These are phyloP conservation scores for Saccharomycopsis hybrid DNA, from an alignment of 1,139 yeast species.

Conservation along the genomic window DNA sequence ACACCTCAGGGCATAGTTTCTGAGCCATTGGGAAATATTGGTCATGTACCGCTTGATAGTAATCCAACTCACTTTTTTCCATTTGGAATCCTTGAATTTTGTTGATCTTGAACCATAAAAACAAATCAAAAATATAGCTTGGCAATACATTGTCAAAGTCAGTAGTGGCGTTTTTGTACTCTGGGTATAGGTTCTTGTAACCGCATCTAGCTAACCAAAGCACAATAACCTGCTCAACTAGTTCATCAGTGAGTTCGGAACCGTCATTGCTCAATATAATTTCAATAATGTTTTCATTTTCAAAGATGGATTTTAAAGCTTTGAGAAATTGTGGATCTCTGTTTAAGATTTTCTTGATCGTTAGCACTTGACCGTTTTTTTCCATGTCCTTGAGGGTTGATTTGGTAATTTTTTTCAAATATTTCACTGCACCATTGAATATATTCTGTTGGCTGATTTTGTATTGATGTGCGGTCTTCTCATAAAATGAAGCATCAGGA, in stretches of 20 bases:
- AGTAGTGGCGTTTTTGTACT: neutral
- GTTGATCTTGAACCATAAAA: constrained; percentile 15
- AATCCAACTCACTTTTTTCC: constrained; percentile 1
- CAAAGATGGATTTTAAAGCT: neutral
- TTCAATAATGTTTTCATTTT: constrained; percentile 4
- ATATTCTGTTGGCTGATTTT: constrained; percentile 6
- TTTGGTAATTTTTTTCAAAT: constrained; percentile 6
- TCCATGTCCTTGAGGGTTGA: constrained; percentile 13
- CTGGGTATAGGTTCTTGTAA: constrained; percentile 10
- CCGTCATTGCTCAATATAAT: neutral
- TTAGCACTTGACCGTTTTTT: constrained; percentile 5
- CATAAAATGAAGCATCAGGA: neutral
- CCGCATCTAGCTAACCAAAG: constrained; percentile 17
- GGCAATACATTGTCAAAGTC: constrained; percentile 10
- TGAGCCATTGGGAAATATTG: constrained; percentile 3
- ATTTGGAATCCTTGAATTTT: constrained; percentile 4
- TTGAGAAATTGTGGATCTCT: constrained; percentile 10
- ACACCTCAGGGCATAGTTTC: constrained; percentile 7
- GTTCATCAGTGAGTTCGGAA: no score
- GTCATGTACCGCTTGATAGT: neutral
- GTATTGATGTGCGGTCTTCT: constrained; percentile 1
- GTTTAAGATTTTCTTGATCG: constrained; percentile 17
- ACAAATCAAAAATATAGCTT: constrained; percentile 7
- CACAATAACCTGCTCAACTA: constrained; percentile 12
- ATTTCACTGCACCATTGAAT: constrained; percentile 10